Evolutionary conservation across 352 stramenopile genomes (phyloP), one percentile per base, ranked within the genome.

Genomic region (Pythium sukuiense): DNA sequence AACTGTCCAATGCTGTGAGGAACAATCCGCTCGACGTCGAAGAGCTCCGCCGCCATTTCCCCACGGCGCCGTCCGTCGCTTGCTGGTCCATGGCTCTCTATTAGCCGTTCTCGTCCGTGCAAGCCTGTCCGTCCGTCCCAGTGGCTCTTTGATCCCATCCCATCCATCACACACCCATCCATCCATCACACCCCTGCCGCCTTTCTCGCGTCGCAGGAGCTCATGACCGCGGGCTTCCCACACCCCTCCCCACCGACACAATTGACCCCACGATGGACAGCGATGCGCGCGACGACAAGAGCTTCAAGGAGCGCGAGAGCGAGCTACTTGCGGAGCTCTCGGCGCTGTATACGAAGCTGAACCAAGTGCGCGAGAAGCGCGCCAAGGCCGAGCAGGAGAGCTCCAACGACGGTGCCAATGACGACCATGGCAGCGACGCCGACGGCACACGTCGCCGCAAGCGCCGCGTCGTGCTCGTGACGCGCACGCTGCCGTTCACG

Each of bases 361-460:
- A 92, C 59, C 80, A 90, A 66, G 85, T 94, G 61, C 85, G 83
- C 27, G 83, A 92, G 61, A 89, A 92, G 69, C 83, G 85, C 52
- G 79, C 76, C 30, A 86, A 88, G 58, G 85, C 74, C 43, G 85
- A 94, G 63, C 74, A 88, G 50, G 80, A 90, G 55, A 72, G 68
- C 26, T 66, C 66, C 12, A 60, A 56, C 27, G 54, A 41, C 14
- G 55, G 41, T 74, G 61, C 58, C 56, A 71, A 54, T 2, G 57
- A 50, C 3, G 72, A 69, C 46, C 45, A 52, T n/a, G 65, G 65
- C 50, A 69, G 60, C 27, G 66, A 69, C 26, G 54, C 61, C 2
- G 69, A 79, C 41, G 74, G 75, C 53, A 72, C 77, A 16, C 70
- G 63, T 12, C 70, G 75, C 45, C 77, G 79, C 11, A 77, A 79